Evolutionary conservation across 2,329 filamentous ascomycete genomes (phyloP), one percentile per base, ranked within the genome.

Genomic region (Huntiella omanensis): DNA sequence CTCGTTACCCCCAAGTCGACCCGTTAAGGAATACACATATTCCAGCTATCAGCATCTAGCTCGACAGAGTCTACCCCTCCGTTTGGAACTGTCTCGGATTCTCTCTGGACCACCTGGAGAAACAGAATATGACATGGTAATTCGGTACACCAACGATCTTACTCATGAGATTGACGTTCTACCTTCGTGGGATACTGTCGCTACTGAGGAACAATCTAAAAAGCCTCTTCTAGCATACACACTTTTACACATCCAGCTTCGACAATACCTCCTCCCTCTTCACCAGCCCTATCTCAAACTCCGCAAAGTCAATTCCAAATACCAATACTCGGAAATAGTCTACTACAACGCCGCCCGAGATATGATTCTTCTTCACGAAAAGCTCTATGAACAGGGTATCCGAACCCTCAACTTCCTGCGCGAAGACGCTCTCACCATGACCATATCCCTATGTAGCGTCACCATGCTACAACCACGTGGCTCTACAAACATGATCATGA

Each of bases 281-380:
- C 72, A 75, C 54, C 71, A 76, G 51, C 71, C 72, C 1, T 77
- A 71, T 55, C 62, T 77, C 28, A 73, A 73, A 54, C 64, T 75
- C 45, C 68, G 72, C 52, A 71, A 71, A 58, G 64, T 66, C 50
- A 73, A 75, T 57, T 71, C 71, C 47, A 73, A 73, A 52, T 76
- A 75, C 54, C 73, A 76, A 53, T 71, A 73, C 54, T 75, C 73
- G 1, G 73, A 77, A 52, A 72, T 75, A 49, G 69, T 76, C 41
- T 77, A 75, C 62, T 76, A 76, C 58, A 75, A 73, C 47, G 71
- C 72, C 1, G 72, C 73, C 1, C 65, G 73, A 33, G 73, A 77
- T 52, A 71, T 77, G 53, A 70, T 77, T 1, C 61, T 76, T n/a
- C 63, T 77, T 51, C 70, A 75, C 55, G 71, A 76, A 55, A 71